Evolutionary conservation across 2,329 filamentous ascomycete genomes (phyloP), one percentile per base, ranked within the genome.

Genomic region (Monosporascus sp.): DNA sequence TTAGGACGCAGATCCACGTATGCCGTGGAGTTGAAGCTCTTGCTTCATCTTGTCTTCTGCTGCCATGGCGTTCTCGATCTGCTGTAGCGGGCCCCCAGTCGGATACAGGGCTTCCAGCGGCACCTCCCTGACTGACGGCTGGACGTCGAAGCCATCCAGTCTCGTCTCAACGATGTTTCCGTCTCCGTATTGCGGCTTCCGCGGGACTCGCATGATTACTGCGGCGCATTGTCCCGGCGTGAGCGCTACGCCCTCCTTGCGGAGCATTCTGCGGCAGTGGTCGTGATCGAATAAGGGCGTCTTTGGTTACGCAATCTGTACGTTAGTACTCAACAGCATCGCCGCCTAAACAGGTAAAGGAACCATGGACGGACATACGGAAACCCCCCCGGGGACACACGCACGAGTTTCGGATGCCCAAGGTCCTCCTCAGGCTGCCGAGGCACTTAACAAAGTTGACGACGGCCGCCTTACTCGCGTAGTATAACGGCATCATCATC

Each of bases 391-490:
- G n/a, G n/a, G 31, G 31, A 11, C 31, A 35, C 11, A 71, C 11
- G 70, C 62, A 40, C 62, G 66, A 37, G 63, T 58, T 20, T 66
- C 70, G 57, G 24, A 72, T 69, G 3, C 70, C 70, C 3, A 73
- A 45, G 38, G 57, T 51, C 46, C 67, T 63, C 22, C 64, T 64
- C 35, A 74, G 52, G 2, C 50, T 58, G 1, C 59, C 65, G 3
- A 74, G 54, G 4, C 60, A 63, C 24, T 61, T 55, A 38, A 71
- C 69, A 48, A 74, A 72, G 2, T 66, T 70, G 11, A 69, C 63
- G 7, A 74, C 56, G 0, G 68, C 72, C 48, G 68, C 64, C 62
- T 74, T 74, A 52, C 65, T 70, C 7, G 70, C 65, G 45, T 64
- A 62, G 54, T 74, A 74, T 20, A 73, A 55, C 8, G 72, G 72